Evolutionary conservation across 345 rosid species (phyloP).

Genomic region (Rhodomyrtus tomentosa): DNA sequence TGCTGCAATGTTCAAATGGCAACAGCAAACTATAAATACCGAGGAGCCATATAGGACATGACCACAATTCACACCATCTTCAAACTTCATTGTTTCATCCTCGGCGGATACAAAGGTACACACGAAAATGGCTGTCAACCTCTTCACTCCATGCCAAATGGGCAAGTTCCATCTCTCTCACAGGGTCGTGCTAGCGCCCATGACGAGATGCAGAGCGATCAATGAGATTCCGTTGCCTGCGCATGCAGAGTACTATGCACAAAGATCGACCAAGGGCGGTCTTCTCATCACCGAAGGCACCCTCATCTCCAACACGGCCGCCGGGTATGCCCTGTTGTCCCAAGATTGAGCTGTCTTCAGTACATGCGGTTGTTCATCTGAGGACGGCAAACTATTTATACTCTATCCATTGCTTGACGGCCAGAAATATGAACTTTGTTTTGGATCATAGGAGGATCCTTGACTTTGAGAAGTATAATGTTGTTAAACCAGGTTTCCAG

Average conservation of each 20-base stretch:
- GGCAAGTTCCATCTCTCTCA: constrained; percentile 64
- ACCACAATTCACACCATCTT: neutral
- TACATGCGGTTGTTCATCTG: neutral
- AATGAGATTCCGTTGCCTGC: constrained; percentile 56
- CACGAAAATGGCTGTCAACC: constrained; percentile 7
- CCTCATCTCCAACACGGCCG: constrained; percentile 39
- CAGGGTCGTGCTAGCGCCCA: constrained; percentile 86
- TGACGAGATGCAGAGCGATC: constrained; percentile 89
- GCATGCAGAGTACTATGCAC: constrained; percentile 62
- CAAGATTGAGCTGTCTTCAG: neutral
- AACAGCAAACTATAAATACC: neutral
- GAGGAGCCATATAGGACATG: neutral
- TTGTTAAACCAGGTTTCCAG: constrained; percentile 46
- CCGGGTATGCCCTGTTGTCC: constrained; percentile 16
- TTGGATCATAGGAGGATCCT: neutral
- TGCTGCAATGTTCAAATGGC: neutral
- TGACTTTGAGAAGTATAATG: neutral
- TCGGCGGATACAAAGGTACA: neutral
- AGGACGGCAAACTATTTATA: neutral
- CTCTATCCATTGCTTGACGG: neutral
- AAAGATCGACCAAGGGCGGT: constrained; percentile 74
- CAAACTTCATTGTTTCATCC: neutral
- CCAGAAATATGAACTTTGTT: neutral
- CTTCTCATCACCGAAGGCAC: constrained; percentile 85
- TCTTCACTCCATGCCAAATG: constrained; percentile 54